Percentiles rank a stretch among this genome's conserved stretches.
These are phyloP conservation scores for Ogataea hybrid DNA, from an alignment of 1,139 yeast species.

Conservation along the genomic window DNA sequence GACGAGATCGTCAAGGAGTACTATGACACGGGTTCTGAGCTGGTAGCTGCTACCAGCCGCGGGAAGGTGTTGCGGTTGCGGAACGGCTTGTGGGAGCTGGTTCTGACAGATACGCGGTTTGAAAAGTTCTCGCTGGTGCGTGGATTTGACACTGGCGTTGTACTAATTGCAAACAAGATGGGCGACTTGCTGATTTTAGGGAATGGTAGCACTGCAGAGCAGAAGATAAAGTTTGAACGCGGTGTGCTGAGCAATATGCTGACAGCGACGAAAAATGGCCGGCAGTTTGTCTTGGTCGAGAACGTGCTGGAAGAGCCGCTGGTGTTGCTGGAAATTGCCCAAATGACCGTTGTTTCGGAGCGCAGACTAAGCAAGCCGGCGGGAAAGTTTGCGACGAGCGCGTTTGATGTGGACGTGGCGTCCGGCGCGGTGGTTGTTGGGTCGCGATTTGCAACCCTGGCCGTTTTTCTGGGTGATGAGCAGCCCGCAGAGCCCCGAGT, in stretches of 20 bases:
- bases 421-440: constrained; percentile 56
- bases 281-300: constrained; percentile 39
- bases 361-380: constrained; percentile 36
- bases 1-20: constrained; percentile 66
- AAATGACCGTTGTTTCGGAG: constrained; percentile 22
- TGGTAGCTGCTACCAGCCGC: constrained; percentile 59
- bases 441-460: constrained; percentile 67
- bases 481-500: constrained; percentile 17
- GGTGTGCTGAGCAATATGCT: constrained; percentile 55
- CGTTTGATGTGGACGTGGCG: constrained; percentile 42
- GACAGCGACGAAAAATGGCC: constrained; percentile 25
- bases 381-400: constrained; percentile 58
- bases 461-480: constrained; percentile 38
- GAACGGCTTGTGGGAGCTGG: constrained; percentile 35
- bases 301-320: constrained; percentile 42
- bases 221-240: constrained; percentile 16
- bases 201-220: constrained; percentile 21
- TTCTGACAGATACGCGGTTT: constrained; percentile 36
- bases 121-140: constrained; percentile 51
- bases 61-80: constrained; percentile 49
- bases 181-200: constrained; percentile 52
- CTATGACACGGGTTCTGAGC: constrained; percentile 42
- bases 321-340: constrained; percentile 39
- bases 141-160: constrained; percentile 43
- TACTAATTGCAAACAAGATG: constrained; percentile 49